These are phyloP conservation scores for Saturnispora saitoi DNA, from an alignment of 805 yeast genomes.

Conservation along the genomic window DNA sequence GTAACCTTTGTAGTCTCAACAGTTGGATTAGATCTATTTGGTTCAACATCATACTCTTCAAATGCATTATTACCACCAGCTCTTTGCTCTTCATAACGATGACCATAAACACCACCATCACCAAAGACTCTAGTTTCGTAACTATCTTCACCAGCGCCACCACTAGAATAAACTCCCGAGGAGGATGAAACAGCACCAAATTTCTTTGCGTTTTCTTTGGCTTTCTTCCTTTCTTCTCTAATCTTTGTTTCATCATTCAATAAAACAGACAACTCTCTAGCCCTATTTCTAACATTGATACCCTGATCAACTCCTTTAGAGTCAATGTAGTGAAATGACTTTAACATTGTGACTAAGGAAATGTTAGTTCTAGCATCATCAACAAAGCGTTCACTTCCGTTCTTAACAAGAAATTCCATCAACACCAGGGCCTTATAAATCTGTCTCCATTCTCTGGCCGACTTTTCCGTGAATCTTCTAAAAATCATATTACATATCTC, in stretches of 20 bases:
- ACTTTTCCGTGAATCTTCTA: conserved; percentile 89
- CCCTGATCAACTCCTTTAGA: conserved; percentile 95
- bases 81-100: conserved; percentile 53
- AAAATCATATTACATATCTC: conserved; percentile 70
- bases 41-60: conserved; percentile 54
- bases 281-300: conserved; percentile 84
- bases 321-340: conserved; percentile 89
- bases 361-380: conserved; percentile 87
- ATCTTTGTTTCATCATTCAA: conserved; percentile 69
- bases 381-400: conserved; percentile 90
- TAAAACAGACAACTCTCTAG: conserved; percentile 63
- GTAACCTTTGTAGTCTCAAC: conserved; percentile 34
- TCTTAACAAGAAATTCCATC: conserved; percentile 81
- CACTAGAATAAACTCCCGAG: conserved; percentile 22
- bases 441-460: conserved; percentile 97
- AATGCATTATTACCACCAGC: conserved; percentile 33
- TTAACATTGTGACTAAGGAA: conserved; percentile 62
- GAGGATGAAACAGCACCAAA: conserved; percentile 56
- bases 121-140: conserved; percentile 51
- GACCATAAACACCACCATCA: conserved; percentile 65
- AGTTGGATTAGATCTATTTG: conserved; percentile 27
- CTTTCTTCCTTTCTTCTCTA: conserved; percentile 80
- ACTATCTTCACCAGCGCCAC: conserved; percentile 30
- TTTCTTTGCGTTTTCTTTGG: conserved; percentile 77
- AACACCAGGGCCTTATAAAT: conserved; percentile 90